These are phyloP conservation scores for Wickerhamomyces sp. DNA, from an alignment of 1,139 yeast genomes.

Conservation along the genomic window DNA sequence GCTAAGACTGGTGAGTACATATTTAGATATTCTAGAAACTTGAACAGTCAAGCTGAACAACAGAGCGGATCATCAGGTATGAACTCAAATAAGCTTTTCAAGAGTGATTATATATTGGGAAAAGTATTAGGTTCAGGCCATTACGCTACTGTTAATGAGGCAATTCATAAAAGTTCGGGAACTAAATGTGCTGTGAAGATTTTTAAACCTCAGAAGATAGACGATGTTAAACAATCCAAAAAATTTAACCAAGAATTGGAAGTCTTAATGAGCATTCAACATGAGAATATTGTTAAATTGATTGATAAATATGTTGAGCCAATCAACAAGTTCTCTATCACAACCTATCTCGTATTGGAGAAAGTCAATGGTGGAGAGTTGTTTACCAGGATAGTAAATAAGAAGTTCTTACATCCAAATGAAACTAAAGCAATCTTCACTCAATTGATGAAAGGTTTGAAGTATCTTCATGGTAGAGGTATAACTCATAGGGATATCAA, in stretches of 20 bases:
- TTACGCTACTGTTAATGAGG: slow-evolving; percentile 74
- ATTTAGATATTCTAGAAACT: slow-evolving; percentile 39
- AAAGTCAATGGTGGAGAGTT: slow-evolving; percentile 72
- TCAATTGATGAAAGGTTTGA: slow-evolving; percentile 59
- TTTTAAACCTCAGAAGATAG: slow-evolving; percentile 62
- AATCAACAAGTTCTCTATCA: slow-evolving; percentile 44
- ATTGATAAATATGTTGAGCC: slow-evolving; percentile 70
- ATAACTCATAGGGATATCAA: slow-evolving; percentile 76
- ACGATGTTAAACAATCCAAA: slow-evolving; percentile 38
- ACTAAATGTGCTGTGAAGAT: slow-evolving; percentile 67
- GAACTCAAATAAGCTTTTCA: slow-evolving; percentile 36
- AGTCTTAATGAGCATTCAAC: slow-evolving; percentile 59
- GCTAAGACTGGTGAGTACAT: slow-evolving; percentile 58
- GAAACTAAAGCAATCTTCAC: slow-evolving; percentile 59
- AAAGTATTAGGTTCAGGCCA: slow-evolving; percentile 69
- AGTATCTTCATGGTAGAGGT: slow-evolving; percentile 55
- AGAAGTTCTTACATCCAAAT: slow-evolving; percentile 52
- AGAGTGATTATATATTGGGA: slow-evolving; percentile 58
- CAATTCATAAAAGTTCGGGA: slow-evolving; percentile 52
- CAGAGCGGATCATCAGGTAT: slow-evolving; percentile 12
- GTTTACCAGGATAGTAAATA: slow-evolving; percentile 62
- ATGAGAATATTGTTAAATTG: slow-evolving; percentile 65
- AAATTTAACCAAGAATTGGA: slow-evolving; percentile 66
- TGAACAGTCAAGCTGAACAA: slow-evolving; percentile 11
- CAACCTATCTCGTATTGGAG: slow-evolving; percentile 67